Conservation (phyloP, 202 grass and related monocot species). For the Panicum virgatum region DNA sequence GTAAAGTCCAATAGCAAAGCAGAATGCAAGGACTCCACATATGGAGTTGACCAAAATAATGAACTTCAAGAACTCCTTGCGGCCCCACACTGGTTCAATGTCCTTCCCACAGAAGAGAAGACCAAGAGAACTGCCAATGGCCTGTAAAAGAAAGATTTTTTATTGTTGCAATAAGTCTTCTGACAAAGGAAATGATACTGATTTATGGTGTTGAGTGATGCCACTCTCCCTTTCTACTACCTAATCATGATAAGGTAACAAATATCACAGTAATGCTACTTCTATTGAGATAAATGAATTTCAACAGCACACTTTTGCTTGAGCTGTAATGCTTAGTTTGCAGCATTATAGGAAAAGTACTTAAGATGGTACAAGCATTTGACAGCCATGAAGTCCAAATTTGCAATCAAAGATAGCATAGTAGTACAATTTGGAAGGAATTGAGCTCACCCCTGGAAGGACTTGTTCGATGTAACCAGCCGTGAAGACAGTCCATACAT, state of each 20-base stretch:
- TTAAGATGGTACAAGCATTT: not conserved
- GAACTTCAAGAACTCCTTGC: slow-evolving; percentile 94
- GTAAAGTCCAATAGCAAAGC: slow-evolving; percentile 80
- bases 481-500: slow-evolving; percentile 92
- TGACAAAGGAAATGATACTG: not conserved
- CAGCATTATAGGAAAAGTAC: not conserved
- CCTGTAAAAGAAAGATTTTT: slow-evolving; percentile 43
- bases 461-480: slow-evolving; percentile 97
- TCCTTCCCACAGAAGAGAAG: slow-evolving; percentile 94
- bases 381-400: not conserved
- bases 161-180: not conserved
- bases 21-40: slow-evolving; percentile 74
- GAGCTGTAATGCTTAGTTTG: slow-evolving; percentile 3
- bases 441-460: slow-evolving; percentile 71
- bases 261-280: not conserved
- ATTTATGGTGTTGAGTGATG: not conserved
- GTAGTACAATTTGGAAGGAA: not conserved
- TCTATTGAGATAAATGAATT: not conserved
- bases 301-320: not conserved
- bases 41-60: slow-evolving; percentile 91
- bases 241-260: not conserved
- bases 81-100: slow-evolving; percentile 86
- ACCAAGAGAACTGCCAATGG: slow-evolving; percentile 83
- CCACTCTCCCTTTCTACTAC: not conserved
- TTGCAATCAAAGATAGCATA: not conserved